These are phyloP conservation scores for Stromatinia cepivora DNA, from an alignment of 2,329 filamentous ascomycete species.

Conservation along the genomic window DNA sequence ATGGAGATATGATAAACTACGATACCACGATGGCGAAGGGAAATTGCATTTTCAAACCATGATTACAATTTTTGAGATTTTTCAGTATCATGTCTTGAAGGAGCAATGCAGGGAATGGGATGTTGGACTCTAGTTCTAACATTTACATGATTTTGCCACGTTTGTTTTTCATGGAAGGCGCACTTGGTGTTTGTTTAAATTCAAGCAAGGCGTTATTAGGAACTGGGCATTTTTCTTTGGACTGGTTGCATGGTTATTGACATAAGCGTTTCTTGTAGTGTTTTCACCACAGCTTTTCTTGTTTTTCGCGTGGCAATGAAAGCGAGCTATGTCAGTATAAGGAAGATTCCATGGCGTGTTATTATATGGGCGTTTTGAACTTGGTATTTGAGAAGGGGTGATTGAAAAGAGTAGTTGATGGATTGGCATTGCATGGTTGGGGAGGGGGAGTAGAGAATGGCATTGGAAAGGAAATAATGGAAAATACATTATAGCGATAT, in stretches of 20 bases:
- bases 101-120: constrained; percentile 1
- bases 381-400: not conserved
- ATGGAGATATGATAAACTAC: constrained; percentile 13
- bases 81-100: constrained; percentile 1
- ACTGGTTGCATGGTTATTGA: constrained; percentile 1
- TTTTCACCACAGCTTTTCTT: not conserved
- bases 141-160: not conserved
- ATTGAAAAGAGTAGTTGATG: not conserved
- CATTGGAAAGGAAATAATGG: constrained; percentile 14
- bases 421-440: not conserved
- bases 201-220: constrained; percentile 14
- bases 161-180: constrained; percentile 7
- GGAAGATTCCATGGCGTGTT: constrained; percentile 5
- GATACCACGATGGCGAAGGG: constrained; percentile 12
- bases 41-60: not conserved
- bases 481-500: not conserved
- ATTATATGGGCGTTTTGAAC: constrained; percentile 14
- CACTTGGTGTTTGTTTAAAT: not conserved
- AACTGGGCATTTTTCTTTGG: not conserved
- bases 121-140: not conserved
- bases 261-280: not conserved
- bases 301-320: constrained; percentile 5
- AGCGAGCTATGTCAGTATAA: not conserved
- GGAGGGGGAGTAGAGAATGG: not conserved
- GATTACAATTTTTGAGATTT: not conserved